These are phyloP conservation scores for Fusarium newnesense DNA, from an alignment of 2,329 filamentous ascomycete species.

Conservation along the genomic window DNA sequence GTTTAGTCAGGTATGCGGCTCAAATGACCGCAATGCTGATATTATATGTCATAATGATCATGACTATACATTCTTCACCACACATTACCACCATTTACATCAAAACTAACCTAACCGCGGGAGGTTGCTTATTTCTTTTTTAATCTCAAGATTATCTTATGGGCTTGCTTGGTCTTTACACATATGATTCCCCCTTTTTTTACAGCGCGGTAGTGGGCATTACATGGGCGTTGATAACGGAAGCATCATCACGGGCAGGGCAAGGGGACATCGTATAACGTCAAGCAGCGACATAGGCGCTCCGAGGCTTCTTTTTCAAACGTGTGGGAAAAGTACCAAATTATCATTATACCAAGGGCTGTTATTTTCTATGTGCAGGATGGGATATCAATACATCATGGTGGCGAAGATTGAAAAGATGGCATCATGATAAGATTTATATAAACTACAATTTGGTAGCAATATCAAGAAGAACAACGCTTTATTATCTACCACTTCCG, in stretches of 20 bases:
- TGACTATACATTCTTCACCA: background rate
- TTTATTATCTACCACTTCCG: background rate
- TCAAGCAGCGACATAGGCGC: constrained; percentile 8
- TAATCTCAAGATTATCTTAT: constrained; percentile 4
- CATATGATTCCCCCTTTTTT: constrained; percentile 33
- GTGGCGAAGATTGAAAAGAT: constrained; percentile 16
- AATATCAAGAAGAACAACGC: background rate
- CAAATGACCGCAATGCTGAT: background rate
- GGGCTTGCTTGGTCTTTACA: constrained; percentile 27
- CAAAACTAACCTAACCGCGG: background rate
- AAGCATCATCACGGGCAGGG: constrained; percentile 21
- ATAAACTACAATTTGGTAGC: background rate
- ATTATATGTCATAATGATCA: constrained; percentile 2
- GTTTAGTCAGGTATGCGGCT: constrained; percentile 5
- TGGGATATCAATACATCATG: background rate
- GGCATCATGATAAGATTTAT: background rate
- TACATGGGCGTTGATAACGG: constrained; percentile 38
- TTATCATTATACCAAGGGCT: constrained; percentile 20
- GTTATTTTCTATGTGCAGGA: background rate
- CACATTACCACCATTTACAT: background rate
- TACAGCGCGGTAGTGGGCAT: constrained; percentile 32
- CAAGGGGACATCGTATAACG: constrained; percentile 5
- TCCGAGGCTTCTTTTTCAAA: constrained; percentile 14
- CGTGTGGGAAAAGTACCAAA: constrained; percentile 17
- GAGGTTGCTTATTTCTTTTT: background rate